Evolutionary conservation across 1,139 yeast genomes (phyloP).

Genomic region (Geotrichum phurueaensis): DNA sequence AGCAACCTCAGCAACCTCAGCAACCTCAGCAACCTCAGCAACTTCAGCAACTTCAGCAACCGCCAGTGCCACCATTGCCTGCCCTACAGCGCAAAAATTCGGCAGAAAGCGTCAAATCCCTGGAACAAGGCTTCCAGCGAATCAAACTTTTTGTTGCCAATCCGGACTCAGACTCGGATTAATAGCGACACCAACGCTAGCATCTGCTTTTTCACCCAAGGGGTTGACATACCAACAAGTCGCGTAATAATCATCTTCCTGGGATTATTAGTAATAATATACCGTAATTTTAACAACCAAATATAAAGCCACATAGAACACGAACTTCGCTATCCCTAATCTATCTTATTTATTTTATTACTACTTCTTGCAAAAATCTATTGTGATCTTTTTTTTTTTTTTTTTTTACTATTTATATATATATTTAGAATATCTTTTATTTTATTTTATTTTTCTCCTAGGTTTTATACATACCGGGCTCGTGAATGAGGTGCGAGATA

Average conservation of each 20-base stretch:
- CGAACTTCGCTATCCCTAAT: background rate
- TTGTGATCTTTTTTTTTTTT: background rate
- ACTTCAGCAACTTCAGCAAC: too few relatives aligned
- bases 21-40: too few relatives aligned
- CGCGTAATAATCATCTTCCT: background rate
- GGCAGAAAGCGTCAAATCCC: conserved; percentile 32
- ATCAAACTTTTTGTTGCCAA: conserved; percentile 60
- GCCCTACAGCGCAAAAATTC: conserved; percentile 11
- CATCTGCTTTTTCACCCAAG: too few relatives aligned
- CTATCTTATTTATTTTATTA: background rate
- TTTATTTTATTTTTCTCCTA: background rate
- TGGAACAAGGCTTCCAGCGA: conserved; percentile 38
- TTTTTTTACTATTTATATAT: background rate
- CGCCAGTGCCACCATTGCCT: background rate
- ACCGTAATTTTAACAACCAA: too few relatives aligned
- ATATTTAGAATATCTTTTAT: background rate
- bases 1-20: background rate
- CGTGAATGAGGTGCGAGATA: background rate
- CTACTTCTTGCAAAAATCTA: background rate
- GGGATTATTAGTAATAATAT: background rate
- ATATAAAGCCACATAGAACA: background rate
- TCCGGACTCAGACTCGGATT: conserved; percentile 44
- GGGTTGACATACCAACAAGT: too few relatives aligned
- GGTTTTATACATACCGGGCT: background rate
- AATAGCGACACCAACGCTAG: background rate